Evolutionary conservation across 345 rosid species (phyloP), one percentile per base, ranked within the genome.

Genomic region (Aquilaria malaccensis): DNA sequence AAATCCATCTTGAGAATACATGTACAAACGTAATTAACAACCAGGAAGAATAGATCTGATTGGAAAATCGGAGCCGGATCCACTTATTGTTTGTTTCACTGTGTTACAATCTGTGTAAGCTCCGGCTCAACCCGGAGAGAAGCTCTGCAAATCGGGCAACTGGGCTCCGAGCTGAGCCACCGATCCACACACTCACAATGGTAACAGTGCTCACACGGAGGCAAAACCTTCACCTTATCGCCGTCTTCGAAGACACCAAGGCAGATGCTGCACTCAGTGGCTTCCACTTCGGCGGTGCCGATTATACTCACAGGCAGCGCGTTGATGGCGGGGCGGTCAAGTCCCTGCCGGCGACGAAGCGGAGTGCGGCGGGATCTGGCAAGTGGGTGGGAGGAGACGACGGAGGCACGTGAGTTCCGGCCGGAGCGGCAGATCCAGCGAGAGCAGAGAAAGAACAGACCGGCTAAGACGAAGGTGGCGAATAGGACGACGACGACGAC

Each of bases 131-230:
- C 62, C 31, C 64, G 52, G 14, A 74, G 63, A 5, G 70, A 76
- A 13, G 77, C 81, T 66, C 93, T 67, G 56, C 97, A 87, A 2
- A 91, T 76, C 0, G 93, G 96, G 74, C 97, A 91, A 52, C 78
- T 83, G 31, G 93, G 72, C 15, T 73, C 80, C 14, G 77, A 31
- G 10, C 11, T 61, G 7, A 88, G 82, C 97, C 97, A 87, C 60
- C 32, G 69, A 52, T 87, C 94, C 12, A 88, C 80, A 64, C 91
- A 91, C 51, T 72, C 76, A 30, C 82, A 66, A 57, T 91, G 97
- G 62, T 78, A 91, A 13, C 65, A 70, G 69, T 87, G 97, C 45
- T 69, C 58, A 63, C 97, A 91, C 11, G 31, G 43, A 6, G 97
- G 89, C 66, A 91, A 76, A 2, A 79, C 67, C 73, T 84, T 84